Percentiles rank a stretch among this genome's conserved stretches.
Evolutionary conservation across 495 filamentous ascomycete genomes (phyloP).

Genomic region (Echria macrotheca): DNA sequence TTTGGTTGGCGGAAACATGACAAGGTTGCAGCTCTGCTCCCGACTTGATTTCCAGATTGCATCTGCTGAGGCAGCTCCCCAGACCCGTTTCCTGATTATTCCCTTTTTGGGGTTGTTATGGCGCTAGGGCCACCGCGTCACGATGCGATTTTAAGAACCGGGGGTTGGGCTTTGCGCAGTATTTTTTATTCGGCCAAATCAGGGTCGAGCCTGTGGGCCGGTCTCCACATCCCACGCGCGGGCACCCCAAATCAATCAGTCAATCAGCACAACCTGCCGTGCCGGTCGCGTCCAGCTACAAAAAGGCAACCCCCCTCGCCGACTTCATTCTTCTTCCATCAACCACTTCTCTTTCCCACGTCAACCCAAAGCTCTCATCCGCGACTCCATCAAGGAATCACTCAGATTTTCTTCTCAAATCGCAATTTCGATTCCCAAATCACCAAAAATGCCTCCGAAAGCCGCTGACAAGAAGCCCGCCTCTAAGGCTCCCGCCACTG

Average conservation of each 20-base stretch:
- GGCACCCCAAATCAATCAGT: constrained; percentile 40
- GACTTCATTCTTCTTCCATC: constrained; percentile 39
- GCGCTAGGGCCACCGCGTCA: constrained; percentile 31
- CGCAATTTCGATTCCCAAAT: constrained; percentile 26
- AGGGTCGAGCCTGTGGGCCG: constrained; percentile 13
- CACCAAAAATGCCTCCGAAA: constrained; percentile 85
- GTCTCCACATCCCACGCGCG: constrained; percentile 23
- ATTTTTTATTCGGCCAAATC: constrained; percentile 34
- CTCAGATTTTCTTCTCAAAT: too few species aligned
- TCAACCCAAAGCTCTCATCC: constrained; percentile 27
- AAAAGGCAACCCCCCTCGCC: constrained; percentile 44
- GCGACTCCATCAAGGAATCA: too few species aligned
- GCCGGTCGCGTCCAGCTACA: constrained; percentile 46
- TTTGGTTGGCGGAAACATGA: too few species aligned
- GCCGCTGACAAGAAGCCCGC: constrained; percentile 97
- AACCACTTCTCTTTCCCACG: constrained; percentile 39
- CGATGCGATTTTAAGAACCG: constrained; percentile 11
- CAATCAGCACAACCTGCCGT: constrained; percentile 37
- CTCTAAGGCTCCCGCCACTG: constrained; percentile 90
- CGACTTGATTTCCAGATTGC: too few species aligned
- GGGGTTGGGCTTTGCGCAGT: constrained; percentile 14
- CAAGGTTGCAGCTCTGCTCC: background rate
- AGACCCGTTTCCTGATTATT: constrained; percentile 10
- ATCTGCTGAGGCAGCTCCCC: too few species aligned
- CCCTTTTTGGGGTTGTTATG: constrained; percentile 29